phyloP scores from a whole-genome alignment of 164 flowering plant species.

The Buxus sempervirens region DNA sequence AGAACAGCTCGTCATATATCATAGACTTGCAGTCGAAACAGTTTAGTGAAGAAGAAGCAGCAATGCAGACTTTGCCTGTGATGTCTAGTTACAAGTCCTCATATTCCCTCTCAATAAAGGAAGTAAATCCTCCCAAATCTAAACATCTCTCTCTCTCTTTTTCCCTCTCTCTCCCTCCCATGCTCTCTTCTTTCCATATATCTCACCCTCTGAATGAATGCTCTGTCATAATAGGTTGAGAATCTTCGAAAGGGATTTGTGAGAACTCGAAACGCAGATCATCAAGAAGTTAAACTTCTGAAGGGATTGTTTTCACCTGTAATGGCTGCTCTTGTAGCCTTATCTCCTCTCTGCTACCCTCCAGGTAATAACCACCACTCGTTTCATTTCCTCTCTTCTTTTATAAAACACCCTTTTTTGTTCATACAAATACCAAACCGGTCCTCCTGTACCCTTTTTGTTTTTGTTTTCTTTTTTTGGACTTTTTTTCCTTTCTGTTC shows the following conservation, averaged over 20 bases:
- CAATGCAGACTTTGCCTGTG: constrained; percentile 9
- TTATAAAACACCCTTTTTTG: not conserved
- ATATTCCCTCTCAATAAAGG: constrained; percentile 2
- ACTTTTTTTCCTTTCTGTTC: too few species aligned
- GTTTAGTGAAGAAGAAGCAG: not conserved
- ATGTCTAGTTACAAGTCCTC: not conserved
- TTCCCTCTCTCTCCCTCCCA: constrained; percentile 1
- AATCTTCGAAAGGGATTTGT: constrained; percentile 3
- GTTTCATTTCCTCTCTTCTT: not conserved
- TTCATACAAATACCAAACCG: not conserved
- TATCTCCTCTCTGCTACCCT: constrained; percentile 37
- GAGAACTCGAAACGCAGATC: constrained; percentile 12
- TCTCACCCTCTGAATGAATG: not conserved
- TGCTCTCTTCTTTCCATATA: not conserved
- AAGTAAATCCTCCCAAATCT: not conserved
- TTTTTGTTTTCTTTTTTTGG: not conserved
- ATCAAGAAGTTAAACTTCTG: constrained; percentile 13
- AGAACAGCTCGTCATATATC: too few species aligned
- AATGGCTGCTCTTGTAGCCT: constrained; percentile 38
- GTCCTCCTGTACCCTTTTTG: too few species aligned
- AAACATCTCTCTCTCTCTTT: constrained; percentile 8
- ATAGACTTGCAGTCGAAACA: too few species aligned
- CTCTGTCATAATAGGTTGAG: not conserved
- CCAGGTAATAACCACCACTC: constrained; percentile 29
- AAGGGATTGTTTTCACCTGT: constrained; percentile 40